These are phyloP conservation scores for Verticillium dahliae DNA, from an alignment of 2,329 filamentous ascomycete genomes.

Conservation along the genomic window DNA sequence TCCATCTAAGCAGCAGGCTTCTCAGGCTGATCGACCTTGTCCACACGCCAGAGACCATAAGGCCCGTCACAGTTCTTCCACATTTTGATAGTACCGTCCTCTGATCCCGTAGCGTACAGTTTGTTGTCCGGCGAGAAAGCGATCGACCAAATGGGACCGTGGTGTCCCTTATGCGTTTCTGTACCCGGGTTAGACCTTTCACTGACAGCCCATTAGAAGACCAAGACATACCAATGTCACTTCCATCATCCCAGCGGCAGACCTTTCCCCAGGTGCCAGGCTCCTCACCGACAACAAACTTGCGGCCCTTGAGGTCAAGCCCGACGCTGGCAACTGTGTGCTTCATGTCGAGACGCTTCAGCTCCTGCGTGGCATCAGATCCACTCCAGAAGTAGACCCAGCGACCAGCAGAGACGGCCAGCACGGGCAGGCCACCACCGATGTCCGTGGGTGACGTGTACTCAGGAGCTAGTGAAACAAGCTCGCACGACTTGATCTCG, in stretches of 20 bases:
- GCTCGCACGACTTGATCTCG: slow-evolving; percentile 85
- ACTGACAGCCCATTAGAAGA: not conserved
- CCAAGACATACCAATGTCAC: slow-evolving; percentile 59
- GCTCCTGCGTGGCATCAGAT: slow-evolving; percentile 55
- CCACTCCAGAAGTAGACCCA: slow-evolving; percentile 89
- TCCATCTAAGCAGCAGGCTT: not conserved
- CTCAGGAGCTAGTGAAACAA: slow-evolving; percentile 61
- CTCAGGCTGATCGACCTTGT: not conserved
- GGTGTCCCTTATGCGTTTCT: slow-evolving; percentile 95
- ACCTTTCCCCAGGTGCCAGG: slow-evolving; percentile 96
- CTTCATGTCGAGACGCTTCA: slow-evolving; percentile 74
- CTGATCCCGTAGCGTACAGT: slow-evolving; percentile 90
- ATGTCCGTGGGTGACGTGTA: slow-evolving; percentile 55
- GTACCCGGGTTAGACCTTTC: not conserved
- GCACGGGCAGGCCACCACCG: slow-evolving; percentile 61
- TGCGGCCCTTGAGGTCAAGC: slow-evolving; percentile 72
- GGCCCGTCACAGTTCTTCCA: slow-evolving; percentile 65
- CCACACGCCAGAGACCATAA: slow-evolving; percentile 57
- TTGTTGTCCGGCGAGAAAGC: slow-evolving; percentile 94
- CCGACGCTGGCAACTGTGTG: slow-evolving; percentile 90
- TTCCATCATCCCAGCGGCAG: slow-evolving; percentile 78
- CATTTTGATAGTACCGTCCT: slow-evolving; percentile 96
- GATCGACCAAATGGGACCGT: slow-evolving; percentile 95
- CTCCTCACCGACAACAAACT: slow-evolving; percentile 84
- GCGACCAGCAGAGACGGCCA: slow-evolving; percentile 92